Evolutionary conservation across 1,284 basidiomycete species (phyloP).

Genomic region (Apiotrichum brassicae): DNA sequence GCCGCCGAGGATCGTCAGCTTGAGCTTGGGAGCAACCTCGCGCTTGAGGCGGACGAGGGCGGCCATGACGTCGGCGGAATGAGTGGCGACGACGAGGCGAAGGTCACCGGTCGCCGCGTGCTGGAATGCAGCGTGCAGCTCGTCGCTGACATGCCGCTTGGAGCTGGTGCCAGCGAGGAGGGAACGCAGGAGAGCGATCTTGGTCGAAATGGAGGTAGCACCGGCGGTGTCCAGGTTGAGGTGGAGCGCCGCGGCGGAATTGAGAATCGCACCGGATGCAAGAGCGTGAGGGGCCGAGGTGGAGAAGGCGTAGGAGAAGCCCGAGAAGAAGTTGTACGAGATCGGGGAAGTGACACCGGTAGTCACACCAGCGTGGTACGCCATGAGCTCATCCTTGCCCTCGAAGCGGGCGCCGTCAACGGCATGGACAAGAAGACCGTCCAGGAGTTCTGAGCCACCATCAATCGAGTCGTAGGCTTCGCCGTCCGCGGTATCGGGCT

Average conservation of each 20-base stretch:
- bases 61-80: constrained; percentile 68
- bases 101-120: constrained; percentile 55
- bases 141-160: constrained; percentile 17
- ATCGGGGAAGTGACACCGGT: constrained; percentile 53
- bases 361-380: constrained; percentile 54
- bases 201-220: constrained; percentile 57
- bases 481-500: constrained; percentile 64
- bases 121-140: constrained; percentile 55
- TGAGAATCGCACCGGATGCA: constrained; percentile 61
- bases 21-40: constrained; percentile 54
- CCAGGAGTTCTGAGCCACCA: constrained; percentile 51
- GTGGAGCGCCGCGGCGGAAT: constrained; percentile 65
- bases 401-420: constrained; percentile 67
- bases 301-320: constrained; percentile 62
- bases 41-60: constrained; percentile 65
- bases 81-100: constrained; percentile 63
- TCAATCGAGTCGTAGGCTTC: constrained; percentile 9
- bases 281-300: constrained; percentile 59
- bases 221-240: constrained; percentile 55
- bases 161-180: constrained; percentile 52
- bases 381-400: constrained; percentile 59
- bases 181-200: constrained; percentile 62
- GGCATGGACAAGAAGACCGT: constrained; percentile 57
- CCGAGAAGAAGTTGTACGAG: constrained; percentile 50
- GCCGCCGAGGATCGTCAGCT: constrained; percentile 59